Percentiles rank a stretch among this genome's conserved stretches.
Conservation (phyloP, 257 asterid species). For the Primulina eburnea region DNA sequence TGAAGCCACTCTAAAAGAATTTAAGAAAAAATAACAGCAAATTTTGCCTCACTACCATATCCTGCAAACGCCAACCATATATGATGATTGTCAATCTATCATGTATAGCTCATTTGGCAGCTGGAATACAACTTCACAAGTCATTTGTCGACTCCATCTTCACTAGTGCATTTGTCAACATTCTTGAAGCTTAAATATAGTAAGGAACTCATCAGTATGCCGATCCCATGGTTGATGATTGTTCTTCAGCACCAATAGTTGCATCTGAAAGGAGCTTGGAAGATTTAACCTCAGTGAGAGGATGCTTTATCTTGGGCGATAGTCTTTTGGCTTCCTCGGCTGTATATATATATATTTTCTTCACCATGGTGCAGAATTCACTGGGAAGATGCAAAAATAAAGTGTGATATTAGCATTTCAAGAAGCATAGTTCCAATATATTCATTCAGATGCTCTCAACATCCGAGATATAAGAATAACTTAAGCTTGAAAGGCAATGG, state of each 20-base stretch:
- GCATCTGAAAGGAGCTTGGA: slow-evolving; percentile 45
- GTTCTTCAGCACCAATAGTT: slow-evolving; percentile 56
- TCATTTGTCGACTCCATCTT: slow-evolving; percentile 30
- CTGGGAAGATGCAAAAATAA: slow-evolving; percentile 35
- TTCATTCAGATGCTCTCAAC: neutral
- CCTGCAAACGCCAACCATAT: neutral
- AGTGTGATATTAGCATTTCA: slow-evolving; percentile 16
- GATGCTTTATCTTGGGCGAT: slow-evolving; percentile 75
- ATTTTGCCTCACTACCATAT: neutral
- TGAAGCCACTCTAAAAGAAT: neutral
- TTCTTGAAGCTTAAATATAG: slow-evolving; percentile 26
- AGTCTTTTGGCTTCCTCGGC: slow-evolving; percentile 83
- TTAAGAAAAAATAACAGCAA: neutral
- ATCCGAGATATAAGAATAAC: neutral
- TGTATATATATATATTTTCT: slow-evolving; percentile 76
- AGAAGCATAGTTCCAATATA: slow-evolving; percentile 1
- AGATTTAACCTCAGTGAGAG: slow-evolving; percentile 44
- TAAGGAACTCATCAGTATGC: slow-evolving; percentile 32
- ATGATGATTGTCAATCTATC: neutral
- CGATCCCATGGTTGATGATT: slow-evolving; percentile 53
- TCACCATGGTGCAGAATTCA: slow-evolving; percentile 92
- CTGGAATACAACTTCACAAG: slow-evolving; percentile 34
- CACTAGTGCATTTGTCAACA: slow-evolving; percentile 7
- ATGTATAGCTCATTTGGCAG: slow-evolving; percentile 19
- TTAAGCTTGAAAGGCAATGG: neutral